These are phyloP conservation scores for Geranium rotundifolium DNA, from an alignment of 345 rosid species.

Conservation along the genomic window DNA sequence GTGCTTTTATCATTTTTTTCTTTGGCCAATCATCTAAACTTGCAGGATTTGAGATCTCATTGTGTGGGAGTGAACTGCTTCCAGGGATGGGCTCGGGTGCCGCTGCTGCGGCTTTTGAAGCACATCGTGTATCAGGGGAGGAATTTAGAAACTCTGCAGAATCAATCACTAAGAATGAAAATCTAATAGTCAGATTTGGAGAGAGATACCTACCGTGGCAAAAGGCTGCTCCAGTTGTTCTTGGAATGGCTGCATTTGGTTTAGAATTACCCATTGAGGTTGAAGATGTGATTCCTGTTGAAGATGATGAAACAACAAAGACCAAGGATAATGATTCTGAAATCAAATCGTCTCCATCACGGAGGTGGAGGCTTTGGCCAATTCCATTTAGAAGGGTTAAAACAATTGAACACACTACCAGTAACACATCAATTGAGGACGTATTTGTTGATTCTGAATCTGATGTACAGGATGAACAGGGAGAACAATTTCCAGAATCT, in stretches of 20 bases:
- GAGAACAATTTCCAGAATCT: slow-evolving; percentile 20
- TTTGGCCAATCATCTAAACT: slow-evolving; percentile 3
- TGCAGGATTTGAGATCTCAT: slow-evolving; percentile 76
- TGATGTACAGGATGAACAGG: slow-evolving; percentile 30
- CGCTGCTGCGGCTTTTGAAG: slow-evolving; percentile 63
- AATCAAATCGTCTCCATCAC: slow-evolving; percentile 35
- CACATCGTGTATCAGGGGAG: slow-evolving; percentile 48
- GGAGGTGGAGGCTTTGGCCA: slow-evolving; percentile 83
- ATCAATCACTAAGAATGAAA: slow-evolving; percentile 52
- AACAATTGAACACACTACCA: slow-evolving; percentile 51
- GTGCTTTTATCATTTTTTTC: slow-evolving; percentile 11
- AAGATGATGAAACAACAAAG: slow-evolving; percentile 30
- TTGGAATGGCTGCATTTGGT: slow-evolving; percentile 64
- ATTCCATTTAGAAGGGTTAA: slow-evolving; percentile 75
- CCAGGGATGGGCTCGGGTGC: slow-evolving; percentile 68
- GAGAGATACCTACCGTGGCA: slow-evolving; percentile 63
- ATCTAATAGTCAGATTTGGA: slow-evolving; percentile 45
- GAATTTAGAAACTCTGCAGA: slow-evolving; percentile 46
- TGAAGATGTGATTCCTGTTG: slow-evolving; percentile 52
- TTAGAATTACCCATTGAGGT: slow-evolving; percentile 52
- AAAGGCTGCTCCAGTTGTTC: slow-evolving; percentile 71
- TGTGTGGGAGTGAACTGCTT: slow-evolving; percentile 64
- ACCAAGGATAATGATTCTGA: slow-evolving; percentile 29
- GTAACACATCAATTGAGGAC: slow-evolving; percentile 61
- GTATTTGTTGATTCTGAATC: slow-evolving; percentile 69